Conservation (phyloP, 2,329 filamentous ascomycete species). For the Cladorrhinum sp. region DNA sequence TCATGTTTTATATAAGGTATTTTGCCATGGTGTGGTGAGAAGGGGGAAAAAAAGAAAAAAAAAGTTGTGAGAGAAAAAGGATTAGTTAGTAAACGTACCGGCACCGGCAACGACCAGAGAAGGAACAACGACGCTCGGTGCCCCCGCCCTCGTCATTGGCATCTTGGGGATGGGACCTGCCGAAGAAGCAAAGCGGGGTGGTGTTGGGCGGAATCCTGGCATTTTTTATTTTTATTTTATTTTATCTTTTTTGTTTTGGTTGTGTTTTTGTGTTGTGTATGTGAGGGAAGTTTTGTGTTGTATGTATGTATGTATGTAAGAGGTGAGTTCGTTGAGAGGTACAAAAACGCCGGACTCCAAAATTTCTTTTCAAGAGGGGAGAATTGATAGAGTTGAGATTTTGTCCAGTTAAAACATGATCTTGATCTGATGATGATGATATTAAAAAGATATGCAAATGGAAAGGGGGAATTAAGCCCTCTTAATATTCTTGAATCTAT, state of each 20-base stretch:
- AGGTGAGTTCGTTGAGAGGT: too few relatives aligned
- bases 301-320: too few relatives aligned
- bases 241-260: too few relatives aligned
- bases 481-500: too few relatives aligned
- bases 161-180: neutral
- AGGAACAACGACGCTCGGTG: constrained; percentile 8
- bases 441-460: too few relatives aligned
- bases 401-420: neutral
- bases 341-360: neutral
- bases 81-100: constrained; percentile 6
- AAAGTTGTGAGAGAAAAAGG: neutral
- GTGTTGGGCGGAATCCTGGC: constrained; percentile 17
- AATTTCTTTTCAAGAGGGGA: neutral
- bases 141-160: constrained; percentile 3
- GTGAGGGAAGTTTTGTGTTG: neutral
- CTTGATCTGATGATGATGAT: neutral
- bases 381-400: neutral
- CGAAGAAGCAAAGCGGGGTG: constrained; percentile 7
- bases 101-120: constrained; percentile 11
- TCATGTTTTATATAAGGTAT: neutral
- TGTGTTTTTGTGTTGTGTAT: neutral
- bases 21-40: too few relatives aligned
- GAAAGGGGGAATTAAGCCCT: too few relatives aligned
- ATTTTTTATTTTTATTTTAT: constrained; percentile 3
- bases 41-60: neutral